These are phyloP conservation scores for Neurospora sp. DNA, from an alignment of 495 filamentous ascomycete genomes.

Conservation along the genomic window DNA sequence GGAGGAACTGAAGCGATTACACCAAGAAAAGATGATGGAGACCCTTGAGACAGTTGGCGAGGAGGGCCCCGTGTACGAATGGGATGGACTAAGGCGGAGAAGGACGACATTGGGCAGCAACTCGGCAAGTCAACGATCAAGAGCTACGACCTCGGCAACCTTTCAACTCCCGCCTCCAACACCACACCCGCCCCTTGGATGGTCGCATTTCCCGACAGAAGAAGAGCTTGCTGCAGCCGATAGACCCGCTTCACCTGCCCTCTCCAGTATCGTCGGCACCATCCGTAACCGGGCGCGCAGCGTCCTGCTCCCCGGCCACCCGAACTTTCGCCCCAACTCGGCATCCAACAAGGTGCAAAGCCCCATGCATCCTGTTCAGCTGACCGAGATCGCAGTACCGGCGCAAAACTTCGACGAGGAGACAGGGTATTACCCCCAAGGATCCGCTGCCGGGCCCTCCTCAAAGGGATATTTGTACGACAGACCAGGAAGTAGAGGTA, in stretches of 20 bases:
- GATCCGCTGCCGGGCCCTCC: constrained; percentile 9
- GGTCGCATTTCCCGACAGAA: constrained; percentile 71
- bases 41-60: constrained; percentile 64
- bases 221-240: constrained; percentile 46
- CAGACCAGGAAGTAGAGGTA: constrained; percentile 21
- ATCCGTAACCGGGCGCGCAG: constrained; percentile 47
- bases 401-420: constrained; percentile 35
- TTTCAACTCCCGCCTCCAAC: constrained; percentile 35
- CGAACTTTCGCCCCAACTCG: constrained; percentile 22
- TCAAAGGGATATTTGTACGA: constrained; percentile 4
- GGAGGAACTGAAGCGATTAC: constrained; percentile 69
- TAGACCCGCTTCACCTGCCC: constrained; percentile 36
- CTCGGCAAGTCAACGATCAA: constrained; percentile 15
- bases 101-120: constrained; percentile 55
- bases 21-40: constrained; percentile 65
- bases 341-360: constrained; percentile 25
- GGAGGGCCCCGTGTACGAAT: constrained; percentile 60
- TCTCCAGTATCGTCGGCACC: constrained; percentile 50
- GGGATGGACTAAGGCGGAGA: constrained; percentile 83
- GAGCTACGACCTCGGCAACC: constrained; percentile 25
- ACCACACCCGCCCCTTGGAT: constrained; percentile 73
- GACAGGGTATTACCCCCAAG: constrained; percentile 27
- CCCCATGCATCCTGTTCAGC: constrained; percentile 47
- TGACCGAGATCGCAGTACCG: constrained; percentile 51
- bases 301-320: constrained; percentile 36